Conservation (phyloP, 495 filamentous ascomycete species). For the Choiromyces venosus region DNA sequence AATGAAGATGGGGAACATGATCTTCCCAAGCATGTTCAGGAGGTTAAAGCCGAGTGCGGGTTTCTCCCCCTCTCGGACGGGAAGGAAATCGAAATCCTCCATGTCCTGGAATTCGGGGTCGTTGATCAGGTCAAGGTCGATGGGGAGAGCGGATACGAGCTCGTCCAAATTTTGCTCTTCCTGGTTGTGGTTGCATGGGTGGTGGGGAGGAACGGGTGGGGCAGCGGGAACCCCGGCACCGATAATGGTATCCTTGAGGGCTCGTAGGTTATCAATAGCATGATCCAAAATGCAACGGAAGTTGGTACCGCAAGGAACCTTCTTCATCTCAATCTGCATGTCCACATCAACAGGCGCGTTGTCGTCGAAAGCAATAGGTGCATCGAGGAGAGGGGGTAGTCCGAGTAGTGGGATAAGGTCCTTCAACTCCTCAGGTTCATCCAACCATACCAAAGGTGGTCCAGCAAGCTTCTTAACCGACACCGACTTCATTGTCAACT, state of each 20-base stretch:
- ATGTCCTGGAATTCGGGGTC: too few relatives aligned
- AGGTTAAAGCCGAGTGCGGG: not conserved
- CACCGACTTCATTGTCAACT: constrained; percentile 9
- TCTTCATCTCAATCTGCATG: not conserved
- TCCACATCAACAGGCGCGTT: not conserved
- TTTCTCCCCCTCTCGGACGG: not conserved
- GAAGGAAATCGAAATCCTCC: not conserved
- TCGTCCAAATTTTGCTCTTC: not conserved
- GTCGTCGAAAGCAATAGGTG: not conserved
- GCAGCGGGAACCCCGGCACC: not conserved
- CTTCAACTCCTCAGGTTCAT: not conserved
- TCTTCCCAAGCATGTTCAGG: not conserved
- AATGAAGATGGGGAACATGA: constrained; percentile 29
- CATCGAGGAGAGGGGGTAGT: not conserved
- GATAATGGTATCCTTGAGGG: not conserved
- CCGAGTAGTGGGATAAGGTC: not conserved
- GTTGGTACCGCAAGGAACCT: not conserved
- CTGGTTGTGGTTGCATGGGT: not conserved
- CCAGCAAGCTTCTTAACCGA: constrained; percentile 6
- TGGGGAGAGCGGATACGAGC: not conserved
- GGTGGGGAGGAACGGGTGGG: not conserved
- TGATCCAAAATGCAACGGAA: not conserved
- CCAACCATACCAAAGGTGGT: not conserved
- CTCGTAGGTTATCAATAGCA: not conserved
- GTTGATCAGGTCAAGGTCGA: not conserved